A percentile compares a stretch with the other conserved stretches of the same genome.
phyloP scores from a whole-genome alignment of 768 basidiomycete species.

The Mycena vulgaris region DNA sequence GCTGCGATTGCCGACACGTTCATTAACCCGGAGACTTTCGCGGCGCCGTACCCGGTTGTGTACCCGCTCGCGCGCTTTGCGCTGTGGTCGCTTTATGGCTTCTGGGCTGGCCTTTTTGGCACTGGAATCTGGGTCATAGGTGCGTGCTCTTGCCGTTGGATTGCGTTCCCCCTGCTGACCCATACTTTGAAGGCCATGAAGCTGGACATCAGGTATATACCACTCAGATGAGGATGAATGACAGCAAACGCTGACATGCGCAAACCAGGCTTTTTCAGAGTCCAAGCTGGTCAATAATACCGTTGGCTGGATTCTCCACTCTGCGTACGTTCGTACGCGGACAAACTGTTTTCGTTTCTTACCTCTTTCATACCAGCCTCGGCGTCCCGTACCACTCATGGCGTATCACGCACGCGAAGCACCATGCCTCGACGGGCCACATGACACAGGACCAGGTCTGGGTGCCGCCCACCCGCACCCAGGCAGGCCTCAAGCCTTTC shows the following conservation, averaged over 20 bases:
- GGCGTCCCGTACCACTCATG: slow-evolving; percentile 98
- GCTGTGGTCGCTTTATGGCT: slow-evolving; percentile 86
- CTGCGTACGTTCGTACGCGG: slow-evolving; percentile 62
- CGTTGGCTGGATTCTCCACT: slow-evolving; percentile 94
- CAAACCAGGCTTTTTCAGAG: slow-evolving; percentile 81
- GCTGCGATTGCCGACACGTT: slow-evolving; percentile 75
- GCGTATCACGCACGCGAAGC: slow-evolving; percentile 84
- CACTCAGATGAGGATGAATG: not conserved
- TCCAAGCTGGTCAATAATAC: slow-evolving; percentile 93
- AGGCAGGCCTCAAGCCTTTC: slow-evolving; percentile 74
- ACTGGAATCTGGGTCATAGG: slow-evolving; percentile 82
- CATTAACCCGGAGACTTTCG: slow-evolving; percentile 66
- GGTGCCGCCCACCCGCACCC: slow-evolving; percentile 88
- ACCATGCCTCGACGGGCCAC: slow-evolving; percentile 95
- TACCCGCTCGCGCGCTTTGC: slow-evolving; percentile 76
- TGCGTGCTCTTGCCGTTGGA: not conserved
- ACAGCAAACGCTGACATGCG: not conserved
- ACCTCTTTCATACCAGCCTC: slow-evolving; percentile 63
- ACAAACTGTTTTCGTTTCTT: slow-evolving; percentile 29
- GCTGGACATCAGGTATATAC: slow-evolving; percentile 84
- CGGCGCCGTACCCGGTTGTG: slow-evolving; percentile 71
- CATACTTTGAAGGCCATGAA: slow-evolving; percentile 80
- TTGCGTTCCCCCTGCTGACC: not conserved
- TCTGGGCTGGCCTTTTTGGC: slow-evolving; percentile 86
- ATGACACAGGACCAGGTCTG: slow-evolving; percentile 97